These are phyloP conservation scores for Populus tremula DNA, from an alignment of 345 rosid species.

Conservation along the genomic window DNA sequence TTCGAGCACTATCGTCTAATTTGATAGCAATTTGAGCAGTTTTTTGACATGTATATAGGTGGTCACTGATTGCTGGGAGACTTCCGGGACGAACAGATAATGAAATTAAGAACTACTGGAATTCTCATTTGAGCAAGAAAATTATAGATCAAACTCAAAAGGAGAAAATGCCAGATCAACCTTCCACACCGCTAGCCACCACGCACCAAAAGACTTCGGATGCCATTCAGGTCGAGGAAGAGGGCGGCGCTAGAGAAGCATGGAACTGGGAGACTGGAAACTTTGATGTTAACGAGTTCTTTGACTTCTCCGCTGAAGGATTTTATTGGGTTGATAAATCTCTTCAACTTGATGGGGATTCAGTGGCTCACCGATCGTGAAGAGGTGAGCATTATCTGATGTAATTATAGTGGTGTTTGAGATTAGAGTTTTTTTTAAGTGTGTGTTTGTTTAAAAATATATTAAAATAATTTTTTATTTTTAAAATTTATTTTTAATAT, in stretches of 20 bases:
- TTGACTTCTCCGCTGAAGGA: constrained; percentile 40
- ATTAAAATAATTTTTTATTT: too few species aligned
- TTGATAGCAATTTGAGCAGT: too few species aligned
- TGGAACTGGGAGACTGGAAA: constrained; percentile 4
- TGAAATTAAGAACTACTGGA: constrained; percentile 71
- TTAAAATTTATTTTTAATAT: too few species aligned
- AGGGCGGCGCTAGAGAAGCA: neutral
- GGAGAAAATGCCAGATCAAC: constrained; percentile 14
- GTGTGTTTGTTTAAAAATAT: too few species aligned
- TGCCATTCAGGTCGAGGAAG: neutral
- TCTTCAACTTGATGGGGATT: constrained; percentile 32
- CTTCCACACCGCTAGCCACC: neutral
- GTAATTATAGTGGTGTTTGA: too few species aligned
- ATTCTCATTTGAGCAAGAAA: constrained; percentile 66
- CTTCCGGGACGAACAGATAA: constrained; percentile 71
- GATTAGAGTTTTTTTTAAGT: too few species aligned
- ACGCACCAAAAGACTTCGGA: neutral
- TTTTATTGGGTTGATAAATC: constrained; percentile 44
- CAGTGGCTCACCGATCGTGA: constrained; percentile 18
- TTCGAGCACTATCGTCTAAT: too few species aligned
- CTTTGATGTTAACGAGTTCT: constrained; percentile 33
- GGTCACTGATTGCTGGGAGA: constrained; percentile 71
- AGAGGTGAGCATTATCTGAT: neutral
- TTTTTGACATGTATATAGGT: constrained; percentile 19
- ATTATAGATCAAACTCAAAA: constrained; percentile 24